phyloP scores from a whole-genome alignment of 1,139 yeast species.

The Diutina rugosa region DNA sequence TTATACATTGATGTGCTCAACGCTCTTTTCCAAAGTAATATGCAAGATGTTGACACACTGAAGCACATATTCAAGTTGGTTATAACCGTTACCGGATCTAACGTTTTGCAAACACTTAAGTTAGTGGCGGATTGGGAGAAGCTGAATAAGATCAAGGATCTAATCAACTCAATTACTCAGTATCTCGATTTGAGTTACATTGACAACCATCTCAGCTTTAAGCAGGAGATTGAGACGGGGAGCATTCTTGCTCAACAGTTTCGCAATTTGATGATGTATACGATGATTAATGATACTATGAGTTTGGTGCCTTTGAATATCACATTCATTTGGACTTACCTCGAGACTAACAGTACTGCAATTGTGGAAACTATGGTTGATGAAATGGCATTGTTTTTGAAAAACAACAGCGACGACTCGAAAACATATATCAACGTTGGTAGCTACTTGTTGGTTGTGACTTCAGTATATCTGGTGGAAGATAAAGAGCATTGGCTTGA shows the following conservation, averaged over 20 bases:
- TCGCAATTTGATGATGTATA: conserved; percentile 3
- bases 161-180: background rate
- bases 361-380: background rate
- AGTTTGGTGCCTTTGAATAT: conserved; percentile 3
- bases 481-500: background rate
- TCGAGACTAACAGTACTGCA: background rate
- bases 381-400: background rate
- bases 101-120: background rate
- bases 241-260: conserved; percentile 1
- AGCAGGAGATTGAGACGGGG: background rate
- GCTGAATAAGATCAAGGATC: background rate
- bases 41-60: conserved; percentile 4
- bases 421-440: background rate
- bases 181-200: background rate
- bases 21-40: conserved; percentile 5
- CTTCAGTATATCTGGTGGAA: conserved; percentile 4
- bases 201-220: background rate
- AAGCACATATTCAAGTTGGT: conserved; percentile 5
- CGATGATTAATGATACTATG: conserved; percentile 3
- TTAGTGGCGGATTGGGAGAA: background rate
- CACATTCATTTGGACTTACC: background rate
- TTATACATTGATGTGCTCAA: conserved; percentile 5
- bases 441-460: conserved; percentile 1
- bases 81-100: conserved; percentile 6
- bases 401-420: conserved; percentile 1